These are phyloP conservation scores for Trichoderma reesei DNA, from an alignment of 495 filamentous ascomycete species.

Conservation along the genomic window DNA sequence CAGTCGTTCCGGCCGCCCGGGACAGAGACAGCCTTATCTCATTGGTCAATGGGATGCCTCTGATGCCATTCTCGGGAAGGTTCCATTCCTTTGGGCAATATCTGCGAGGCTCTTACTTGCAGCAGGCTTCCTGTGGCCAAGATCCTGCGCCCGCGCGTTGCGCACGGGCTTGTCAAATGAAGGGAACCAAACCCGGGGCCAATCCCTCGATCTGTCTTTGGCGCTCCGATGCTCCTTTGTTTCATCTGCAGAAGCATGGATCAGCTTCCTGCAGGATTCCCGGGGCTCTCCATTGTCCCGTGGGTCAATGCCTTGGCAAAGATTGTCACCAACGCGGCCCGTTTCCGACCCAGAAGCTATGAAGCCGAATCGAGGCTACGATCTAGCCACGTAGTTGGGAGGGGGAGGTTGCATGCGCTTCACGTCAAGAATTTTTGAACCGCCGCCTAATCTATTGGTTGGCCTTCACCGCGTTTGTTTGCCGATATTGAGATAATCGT, in stretches of 20 bases:
- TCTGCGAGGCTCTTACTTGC: constrained; percentile 2
- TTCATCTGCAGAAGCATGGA: background rate
- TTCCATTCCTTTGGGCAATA: background rate
- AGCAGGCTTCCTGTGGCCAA: background rate
- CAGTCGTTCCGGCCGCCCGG: background rate
- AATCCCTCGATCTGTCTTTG: background rate
- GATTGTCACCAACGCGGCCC: background rate
- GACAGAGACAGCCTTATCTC: background rate
- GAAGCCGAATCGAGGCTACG: background rate
- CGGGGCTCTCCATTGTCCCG: background rate
- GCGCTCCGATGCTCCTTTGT: background rate
- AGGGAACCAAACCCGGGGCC: background rate
- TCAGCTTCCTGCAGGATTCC: constrained; percentile 4
- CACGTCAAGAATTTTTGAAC: background rate
- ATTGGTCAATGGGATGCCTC: background rate
- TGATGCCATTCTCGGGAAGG: background rate
- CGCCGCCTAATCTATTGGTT: background rate
- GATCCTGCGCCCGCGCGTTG: background rate
- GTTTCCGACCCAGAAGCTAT: background rate
- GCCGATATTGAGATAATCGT: background rate
- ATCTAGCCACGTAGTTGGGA: background rate
- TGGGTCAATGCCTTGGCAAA: background rate
- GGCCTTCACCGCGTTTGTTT: background rate
- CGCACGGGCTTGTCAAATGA: background rate
- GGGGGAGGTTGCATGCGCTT: too few relatives aligned